Evolutionary conservation across 2,329 filamentous ascomycete genomes (phyloP).

Genomic region (Pseudogymnoascus sp.): DNA sequence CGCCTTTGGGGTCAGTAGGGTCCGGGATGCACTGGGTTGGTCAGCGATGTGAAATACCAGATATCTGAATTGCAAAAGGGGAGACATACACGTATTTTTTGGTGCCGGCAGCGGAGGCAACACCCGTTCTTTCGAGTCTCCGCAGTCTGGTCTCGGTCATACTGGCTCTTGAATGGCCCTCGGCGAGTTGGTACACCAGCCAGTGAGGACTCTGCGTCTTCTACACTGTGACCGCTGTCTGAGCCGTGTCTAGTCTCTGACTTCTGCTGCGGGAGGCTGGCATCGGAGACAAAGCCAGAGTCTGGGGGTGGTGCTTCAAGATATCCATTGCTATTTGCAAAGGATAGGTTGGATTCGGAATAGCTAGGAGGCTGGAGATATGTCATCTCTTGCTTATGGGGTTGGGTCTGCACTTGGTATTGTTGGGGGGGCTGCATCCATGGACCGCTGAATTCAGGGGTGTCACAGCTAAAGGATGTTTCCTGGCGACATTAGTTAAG

Average conservation of each 20-base stretch:
- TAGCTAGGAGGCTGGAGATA: not conserved
- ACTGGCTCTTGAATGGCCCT: conserved; percentile 47
- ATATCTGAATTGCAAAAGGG: not conserved
- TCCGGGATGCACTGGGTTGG: conserved; percentile 43
- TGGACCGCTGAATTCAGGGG: not conserved
- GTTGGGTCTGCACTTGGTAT: not conserved
- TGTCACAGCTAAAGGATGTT: not conserved
- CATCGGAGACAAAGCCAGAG: not conserved
- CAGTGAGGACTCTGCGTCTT: not conserved
- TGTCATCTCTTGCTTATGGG: not conserved
- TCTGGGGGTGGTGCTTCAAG: not conserved
- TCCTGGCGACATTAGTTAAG: not conserved
- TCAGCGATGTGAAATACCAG: not conserved
- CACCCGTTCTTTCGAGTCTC: conserved; percentile 49
- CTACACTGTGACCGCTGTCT: not conserved
- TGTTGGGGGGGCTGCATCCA: not conserved
- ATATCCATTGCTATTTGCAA: not conserved
- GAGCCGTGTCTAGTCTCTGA: not conserved
- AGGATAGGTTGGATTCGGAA: not conserved
- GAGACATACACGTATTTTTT: conserved; percentile 47
- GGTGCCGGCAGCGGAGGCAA: conserved; percentile 53
- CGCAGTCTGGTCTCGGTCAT: conserved; percentile 44
- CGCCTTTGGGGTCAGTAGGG: conserved; percentile 36
- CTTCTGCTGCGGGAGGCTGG: not conserved
- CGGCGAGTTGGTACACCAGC: conserved; percentile 21